A percentile compares a stretch with the other conserved stretches of the same genome.
Conservation (phyloP, 129 eudicot species). For the Deinandra increscens region DNA sequence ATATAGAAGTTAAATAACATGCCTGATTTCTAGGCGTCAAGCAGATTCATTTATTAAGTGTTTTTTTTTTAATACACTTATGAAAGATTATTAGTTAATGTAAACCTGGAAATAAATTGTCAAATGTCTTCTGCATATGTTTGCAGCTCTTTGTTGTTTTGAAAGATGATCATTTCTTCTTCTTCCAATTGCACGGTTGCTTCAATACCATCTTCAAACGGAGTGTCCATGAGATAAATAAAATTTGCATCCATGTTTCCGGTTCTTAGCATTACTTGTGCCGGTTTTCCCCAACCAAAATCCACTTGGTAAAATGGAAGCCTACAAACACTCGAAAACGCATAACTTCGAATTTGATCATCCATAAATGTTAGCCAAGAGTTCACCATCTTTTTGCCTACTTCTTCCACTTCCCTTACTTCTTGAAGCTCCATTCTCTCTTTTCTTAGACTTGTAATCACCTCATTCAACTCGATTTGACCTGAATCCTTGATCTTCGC, state of each 20-base stretch:
- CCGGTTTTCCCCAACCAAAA: no score
- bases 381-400: neutral
- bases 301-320: conserved; percentile 17
- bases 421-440: neutral
- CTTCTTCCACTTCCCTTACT: neutral
- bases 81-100: no score
- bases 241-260: neutral
- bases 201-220: conserved; percentile 20
- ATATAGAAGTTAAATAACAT: no score
- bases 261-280: neutral
- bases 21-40: no score
- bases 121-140: neutral
- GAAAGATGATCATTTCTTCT: no score
- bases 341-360: neutral
- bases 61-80: no score
- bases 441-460: no score
- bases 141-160: conserved; percentile 18
- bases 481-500: no score
- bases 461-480: no score
- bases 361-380: neutral
- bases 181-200: conserved; percentile 7
- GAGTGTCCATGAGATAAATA: conserved; percentile 7
- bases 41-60: no score
- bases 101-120: no score
- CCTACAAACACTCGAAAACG: neutral